phyloP scores from a whole-genome alignment of 352 stramenopile genomes.

The Globisporangium carolinianum region DNA sequence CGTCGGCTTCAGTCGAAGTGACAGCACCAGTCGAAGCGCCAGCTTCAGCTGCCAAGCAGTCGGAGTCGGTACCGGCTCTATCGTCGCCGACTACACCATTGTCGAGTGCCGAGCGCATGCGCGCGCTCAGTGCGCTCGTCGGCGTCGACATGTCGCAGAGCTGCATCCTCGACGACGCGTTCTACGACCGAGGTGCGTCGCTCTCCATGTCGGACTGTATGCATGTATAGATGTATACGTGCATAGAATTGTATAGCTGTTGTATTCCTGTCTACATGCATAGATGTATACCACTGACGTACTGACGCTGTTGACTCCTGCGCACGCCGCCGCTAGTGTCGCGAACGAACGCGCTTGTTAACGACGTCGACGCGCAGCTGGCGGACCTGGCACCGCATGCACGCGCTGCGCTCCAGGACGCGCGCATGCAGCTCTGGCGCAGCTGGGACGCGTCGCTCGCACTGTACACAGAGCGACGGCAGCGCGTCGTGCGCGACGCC shows the following conservation, averaged over 20 bases:
- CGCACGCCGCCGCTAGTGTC: not conserved
- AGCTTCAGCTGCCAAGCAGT: not conserved
- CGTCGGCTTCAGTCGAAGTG: no score
- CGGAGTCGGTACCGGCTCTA: not conserved
- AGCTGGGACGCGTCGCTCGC: slow-evolving; percentile 15
- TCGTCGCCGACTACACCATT: not conserved
- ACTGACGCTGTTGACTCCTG: not conserved
- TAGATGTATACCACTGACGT: not conserved
- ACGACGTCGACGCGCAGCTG: not conserved
- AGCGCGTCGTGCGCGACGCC: not conserved
- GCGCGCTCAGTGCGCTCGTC: slow-evolving; percentile 13
- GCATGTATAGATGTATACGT: no score
- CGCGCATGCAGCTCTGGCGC: slow-evolving; percentile 18
- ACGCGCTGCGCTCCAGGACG: slow-evolving; percentile 1
- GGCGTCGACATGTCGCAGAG: slow-evolving; percentile 35
- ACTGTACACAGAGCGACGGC: slow-evolving; percentile 3
- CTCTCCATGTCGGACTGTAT: not conserved
- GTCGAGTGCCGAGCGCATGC: not conserved
- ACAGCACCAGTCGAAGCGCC: no score
- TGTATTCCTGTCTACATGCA: not conserved
- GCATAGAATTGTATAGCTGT: not conserved
- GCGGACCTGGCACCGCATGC: not conserved
- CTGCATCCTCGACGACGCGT: slow-evolving; percentile 29
- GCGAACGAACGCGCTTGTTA: not conserved
- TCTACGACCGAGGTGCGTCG: slow-evolving; percentile 17